phyloP scores from a whole-genome alignment of 176 grass and related monocot species.

The Secale cereale region DNA sequence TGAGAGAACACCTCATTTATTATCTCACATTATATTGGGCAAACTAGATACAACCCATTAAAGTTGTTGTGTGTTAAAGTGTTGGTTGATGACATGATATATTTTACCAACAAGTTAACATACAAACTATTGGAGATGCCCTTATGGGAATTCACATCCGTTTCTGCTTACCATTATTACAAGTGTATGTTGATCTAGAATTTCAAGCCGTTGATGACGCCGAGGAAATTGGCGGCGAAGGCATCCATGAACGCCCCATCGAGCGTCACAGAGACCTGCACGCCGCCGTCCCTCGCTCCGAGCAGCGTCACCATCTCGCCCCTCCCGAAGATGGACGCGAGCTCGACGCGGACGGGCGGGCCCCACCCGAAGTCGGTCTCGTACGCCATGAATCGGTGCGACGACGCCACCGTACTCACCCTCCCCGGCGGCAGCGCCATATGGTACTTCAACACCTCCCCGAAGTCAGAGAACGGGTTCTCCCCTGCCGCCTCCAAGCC shows the following conservation, averaged over 20 bases:
- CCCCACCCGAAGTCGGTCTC: slow-evolving; percentile 43
- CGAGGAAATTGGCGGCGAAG: neutral
- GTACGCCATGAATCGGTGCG: slow-evolving; percentile 40
- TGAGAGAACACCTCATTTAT: too few relatives aligned
- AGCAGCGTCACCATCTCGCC: neutral
- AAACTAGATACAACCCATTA: too few relatives aligned
- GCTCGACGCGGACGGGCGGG: slow-evolving; percentile 24
- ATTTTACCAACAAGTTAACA: too few relatives aligned
- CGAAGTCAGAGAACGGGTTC: neutral
- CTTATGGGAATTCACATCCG: too few relatives aligned
- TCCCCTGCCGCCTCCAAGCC: neutral
- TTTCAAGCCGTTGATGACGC: neutral
- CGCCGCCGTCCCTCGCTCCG: neutral
- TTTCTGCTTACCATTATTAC: too few relatives aligned
- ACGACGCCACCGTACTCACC: neutral
- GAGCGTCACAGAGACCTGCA: neutral
- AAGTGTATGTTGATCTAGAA: neutral
- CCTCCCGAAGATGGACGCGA: neutral
- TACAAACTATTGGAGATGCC: too few relatives aligned
- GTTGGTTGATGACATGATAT: too few relatives aligned
- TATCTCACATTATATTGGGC: too few relatives aligned
- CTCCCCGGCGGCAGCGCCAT: neutral
- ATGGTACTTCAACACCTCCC: neutral
- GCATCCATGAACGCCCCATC: neutral
- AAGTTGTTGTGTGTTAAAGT: too few relatives aligned